Conservation (phyloP, 2,329 filamentous ascomycete species). For the Calonectria montana region DNA sequence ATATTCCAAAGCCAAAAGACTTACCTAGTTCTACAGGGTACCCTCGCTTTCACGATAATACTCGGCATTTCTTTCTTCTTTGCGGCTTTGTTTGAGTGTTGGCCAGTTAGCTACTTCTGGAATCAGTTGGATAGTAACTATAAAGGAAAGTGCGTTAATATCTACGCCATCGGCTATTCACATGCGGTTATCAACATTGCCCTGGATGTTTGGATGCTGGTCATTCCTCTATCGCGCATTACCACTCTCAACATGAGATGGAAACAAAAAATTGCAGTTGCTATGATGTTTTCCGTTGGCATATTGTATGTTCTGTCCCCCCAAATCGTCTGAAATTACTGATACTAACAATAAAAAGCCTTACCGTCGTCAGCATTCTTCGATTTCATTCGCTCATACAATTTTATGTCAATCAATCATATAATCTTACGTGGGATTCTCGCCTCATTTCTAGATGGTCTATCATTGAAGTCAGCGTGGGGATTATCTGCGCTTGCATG, state of each 20-base stretch:
- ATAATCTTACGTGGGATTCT: background rate
- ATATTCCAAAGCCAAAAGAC: slow-evolving; percentile 28
- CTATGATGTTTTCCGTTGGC: slow-evolving; percentile 51
- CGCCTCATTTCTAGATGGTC: background rate
- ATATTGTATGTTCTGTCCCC: background rate
- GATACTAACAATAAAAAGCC: background rate
- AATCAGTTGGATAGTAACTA: slow-evolving; percentile 56
- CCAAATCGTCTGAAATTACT: background rate
- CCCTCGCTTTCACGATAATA: background rate
- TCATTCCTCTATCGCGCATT: slow-evolving; percentile 42
- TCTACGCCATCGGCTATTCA: slow-evolving; percentile 57
- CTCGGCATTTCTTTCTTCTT: slow-evolving; percentile 50
- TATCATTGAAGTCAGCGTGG: background rate
- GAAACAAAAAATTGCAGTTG: slow-evolving; percentile 54
- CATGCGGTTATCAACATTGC: slow-evolving; percentile 58
- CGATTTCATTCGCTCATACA: background rate
- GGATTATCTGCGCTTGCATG: background rate
- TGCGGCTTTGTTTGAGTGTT: slow-evolving; percentile 57
- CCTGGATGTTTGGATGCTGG: slow-evolving; percentile 57
- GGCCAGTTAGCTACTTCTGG: slow-evolving; percentile 60
- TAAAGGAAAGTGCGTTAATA: slow-evolving; percentile 56
- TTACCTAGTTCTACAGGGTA: slow-evolving; percentile 46
- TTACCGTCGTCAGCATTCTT: background rate
- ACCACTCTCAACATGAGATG: slow-evolving; percentile 48
- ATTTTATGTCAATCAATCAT: background rate